Conservation (phyloP, 768 basidiomycete species). For the Panaeolus cyanescens region DNA sequence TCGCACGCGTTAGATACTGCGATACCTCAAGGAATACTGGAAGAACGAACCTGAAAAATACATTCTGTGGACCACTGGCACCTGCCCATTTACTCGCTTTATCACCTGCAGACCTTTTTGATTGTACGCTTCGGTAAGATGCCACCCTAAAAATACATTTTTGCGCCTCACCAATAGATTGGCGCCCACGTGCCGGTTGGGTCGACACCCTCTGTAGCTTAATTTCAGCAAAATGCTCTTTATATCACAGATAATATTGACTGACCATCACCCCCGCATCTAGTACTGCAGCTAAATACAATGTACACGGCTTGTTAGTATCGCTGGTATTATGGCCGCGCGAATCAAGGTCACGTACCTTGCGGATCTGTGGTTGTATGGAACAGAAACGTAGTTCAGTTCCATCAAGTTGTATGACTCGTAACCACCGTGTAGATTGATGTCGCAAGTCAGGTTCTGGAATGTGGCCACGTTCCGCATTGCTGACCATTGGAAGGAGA, state of each 20-base stretch:
- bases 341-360: not conserved
- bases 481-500: not conserved
- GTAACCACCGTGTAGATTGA: not conserved
- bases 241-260: not conserved
- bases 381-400: not conserved
- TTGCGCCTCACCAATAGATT: not conserved
- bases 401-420: not conserved
- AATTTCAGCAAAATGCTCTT: too few species aligned
- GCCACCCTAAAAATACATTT: too few species aligned
- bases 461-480: not conserved
- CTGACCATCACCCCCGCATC: not conserved
- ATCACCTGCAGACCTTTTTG: too few species aligned
- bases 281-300: not conserved
- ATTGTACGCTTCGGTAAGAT: too few species aligned
- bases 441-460: not conserved
- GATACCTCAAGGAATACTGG: too few species aligned
- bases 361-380: not conserved
- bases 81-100: too few species aligned
- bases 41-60: too few species aligned
- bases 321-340: not conserved
- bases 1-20: too few species aligned
- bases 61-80: too few species aligned
- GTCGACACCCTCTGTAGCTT: not conserved
- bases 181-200: not conserved
- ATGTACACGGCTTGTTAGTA: too few species aligned